Base-by-base conservation (phyloP, 352 stramenopile species). In the Pythium sp. region DNA sequence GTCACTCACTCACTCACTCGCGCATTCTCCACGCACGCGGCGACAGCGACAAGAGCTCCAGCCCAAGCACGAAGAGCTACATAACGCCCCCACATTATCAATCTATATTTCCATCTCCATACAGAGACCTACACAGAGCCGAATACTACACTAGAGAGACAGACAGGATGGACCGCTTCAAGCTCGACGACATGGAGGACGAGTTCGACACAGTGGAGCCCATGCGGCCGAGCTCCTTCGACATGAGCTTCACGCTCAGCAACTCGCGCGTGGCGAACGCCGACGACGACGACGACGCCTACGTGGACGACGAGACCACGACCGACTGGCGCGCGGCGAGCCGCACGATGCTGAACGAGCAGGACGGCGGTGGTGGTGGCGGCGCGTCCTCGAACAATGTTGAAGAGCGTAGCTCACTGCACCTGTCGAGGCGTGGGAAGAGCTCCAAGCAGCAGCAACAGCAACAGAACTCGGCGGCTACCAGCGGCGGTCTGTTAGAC, bases 161-260 rank as follows among this genome's bases (percentile, higher is more conserved):
- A 47, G 7, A 22, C 41, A 62, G 5, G n/a, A 95, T 95, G 88
- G 88, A 95, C 68, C 88, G 88, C 57, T 95, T 95, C 76, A 75
- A 81, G 58, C 69, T 92, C 12, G 83, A 94, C 46, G 85, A 90
- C 65, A 83, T 93, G 65, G 85, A 93, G 64, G 80, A 90, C 59
- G 79, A 89, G 62, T 92, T 86, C 55, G 88, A 95, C 72, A 86
- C 77, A 2, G 83, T 95, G 15, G 88, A 94, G 77, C 88, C 88
- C 57, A 89, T 94, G 77, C 88, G 88, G 4, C 78, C 88, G n/a
- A 93, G 88, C 69, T 94, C 86, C 34, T 95, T 95, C 71, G 86
- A 95, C 80, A 90, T 92, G 82, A 92, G 84, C 69, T 93, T 93
- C 75, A 92, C 83, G 36, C 82, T 93, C 9, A 81, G 80, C 64